Percentiles rank a stretch among this genome's conserved stretches.
Conservation (phyloP, 495 filamentous ascomycete species). For the Penicillium samsonianum region DNA sequence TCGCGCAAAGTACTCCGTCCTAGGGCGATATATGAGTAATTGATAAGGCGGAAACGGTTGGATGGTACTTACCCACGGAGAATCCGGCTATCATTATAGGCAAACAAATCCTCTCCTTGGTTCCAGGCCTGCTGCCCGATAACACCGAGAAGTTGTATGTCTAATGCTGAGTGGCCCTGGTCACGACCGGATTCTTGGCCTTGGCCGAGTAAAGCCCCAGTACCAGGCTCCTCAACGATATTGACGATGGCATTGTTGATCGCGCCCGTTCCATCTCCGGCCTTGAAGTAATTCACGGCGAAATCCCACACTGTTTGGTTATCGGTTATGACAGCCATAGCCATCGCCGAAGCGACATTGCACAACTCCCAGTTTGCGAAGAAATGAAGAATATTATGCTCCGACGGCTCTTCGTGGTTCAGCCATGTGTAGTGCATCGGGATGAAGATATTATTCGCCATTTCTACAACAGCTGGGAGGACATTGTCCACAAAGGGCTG, state of each 20-base stretch:
- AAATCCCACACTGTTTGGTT: conserved; percentile 36
- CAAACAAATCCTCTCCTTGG: conserved; percentile 4
- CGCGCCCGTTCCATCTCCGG: conserved; percentile 34
- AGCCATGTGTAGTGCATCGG: neutral
- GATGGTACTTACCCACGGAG: conserved; percentile 2
- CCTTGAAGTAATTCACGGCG: conserved; percentile 34
- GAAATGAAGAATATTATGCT: neutral
- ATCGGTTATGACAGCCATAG: conserved; percentile 39
- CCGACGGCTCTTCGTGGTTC: neutral
- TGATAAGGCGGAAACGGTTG: neutral
- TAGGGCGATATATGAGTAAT: conserved; percentile 35
- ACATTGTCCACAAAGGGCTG: neutral
- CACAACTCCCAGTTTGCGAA: conserved; percentile 45
- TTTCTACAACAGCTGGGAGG: neutral
- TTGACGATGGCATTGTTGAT: conserved; percentile 32
- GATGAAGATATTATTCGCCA: conserved; percentile 1
- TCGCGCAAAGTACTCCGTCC: conserved; percentile 57
- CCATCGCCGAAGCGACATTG: conserved; percentile 36
- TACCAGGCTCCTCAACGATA: conserved; percentile 19
- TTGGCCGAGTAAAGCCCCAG: conserved; percentile 25
- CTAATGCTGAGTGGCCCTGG: conserved; percentile 32
- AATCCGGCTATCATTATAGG: neutral
- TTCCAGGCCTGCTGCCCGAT: conserved; percentile 6
- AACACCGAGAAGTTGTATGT: neutral
- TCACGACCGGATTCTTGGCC: conserved; percentile 40